Evolutionary conservation across 129 eudicot species (phyloP).

Genomic region (Pittosporum tobira): DNA sequence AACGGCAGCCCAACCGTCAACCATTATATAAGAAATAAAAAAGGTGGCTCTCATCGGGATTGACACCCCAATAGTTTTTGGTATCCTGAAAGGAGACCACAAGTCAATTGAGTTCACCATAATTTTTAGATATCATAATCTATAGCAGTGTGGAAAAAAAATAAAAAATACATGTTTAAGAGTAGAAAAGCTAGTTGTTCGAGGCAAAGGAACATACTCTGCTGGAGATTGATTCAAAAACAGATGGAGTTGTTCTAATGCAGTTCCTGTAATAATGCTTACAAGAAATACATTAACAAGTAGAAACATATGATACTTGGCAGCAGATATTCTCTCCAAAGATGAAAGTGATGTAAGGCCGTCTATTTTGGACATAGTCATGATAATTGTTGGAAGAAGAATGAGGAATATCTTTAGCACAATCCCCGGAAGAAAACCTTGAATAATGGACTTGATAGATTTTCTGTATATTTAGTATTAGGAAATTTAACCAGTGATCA

Average conservation of each 20-base stretch:
- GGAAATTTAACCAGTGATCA: neutral
- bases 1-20: conserved; percentile 90
- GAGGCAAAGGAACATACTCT: conserved; percentile 41
- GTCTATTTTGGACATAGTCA: conserved; percentile 88
- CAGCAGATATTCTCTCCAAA: conserved; percentile 77
- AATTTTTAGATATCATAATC: neutral
- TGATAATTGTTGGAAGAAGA: conserved; percentile 73
- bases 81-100: conserved; percentile 45
- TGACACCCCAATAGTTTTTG: conserved; percentile 76
- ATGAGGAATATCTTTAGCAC: conserved; percentile 70
- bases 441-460: conserved; percentile 53
- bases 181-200: neutral
- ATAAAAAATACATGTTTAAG: neutral
- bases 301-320: conserved; percentile 67
- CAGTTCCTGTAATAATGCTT: conserved; percentile 83
- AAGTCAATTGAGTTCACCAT: neutral
- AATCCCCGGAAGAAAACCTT: conserved; percentile 93
- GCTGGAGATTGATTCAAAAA: conserved; percentile 65
- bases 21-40: conserved; percentile 75
- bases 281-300: conserved; percentile 89
- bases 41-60: conserved; percentile 91
- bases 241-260: conserved; percentile 73
- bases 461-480: conserved; percentile 31
- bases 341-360: conserved; percentile 68
- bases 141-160: neutral